These are phyloP conservation scores for Saccharomyces hybrid DNA, from an alignment of 1,139 yeast genomes.

Conservation along the genomic window DNA sequence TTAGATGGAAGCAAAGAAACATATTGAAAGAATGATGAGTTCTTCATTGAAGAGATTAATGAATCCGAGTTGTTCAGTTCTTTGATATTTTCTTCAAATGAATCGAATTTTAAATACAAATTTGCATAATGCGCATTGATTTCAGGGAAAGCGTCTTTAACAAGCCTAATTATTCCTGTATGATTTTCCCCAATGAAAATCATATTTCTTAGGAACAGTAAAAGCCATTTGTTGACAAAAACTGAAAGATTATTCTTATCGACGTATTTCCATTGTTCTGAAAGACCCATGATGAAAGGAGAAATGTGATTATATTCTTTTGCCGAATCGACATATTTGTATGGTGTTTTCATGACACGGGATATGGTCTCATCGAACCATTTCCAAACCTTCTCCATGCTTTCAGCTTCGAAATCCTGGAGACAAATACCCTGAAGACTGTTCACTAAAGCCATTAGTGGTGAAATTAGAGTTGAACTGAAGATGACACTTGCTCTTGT, in stretches of 20 bases:
- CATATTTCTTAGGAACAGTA: constrained; percentile 39
- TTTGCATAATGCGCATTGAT: constrained; percentile 12
- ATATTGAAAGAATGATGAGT: constrained; percentile 28
- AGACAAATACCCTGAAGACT: constrained; percentile 31
- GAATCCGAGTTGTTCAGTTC: constrained; percentile 9
- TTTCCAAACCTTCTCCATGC: constrained; percentile 41
- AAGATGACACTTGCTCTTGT: constrained; percentile 44
- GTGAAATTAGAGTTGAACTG: constrained; percentile 40
- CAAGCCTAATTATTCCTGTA: constrained; percentile 30
- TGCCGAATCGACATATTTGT: constrained; percentile 69
- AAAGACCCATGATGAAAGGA: constrained; percentile 56
- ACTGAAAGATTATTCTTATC: constrained; percentile 29
- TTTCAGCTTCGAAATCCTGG: constrained; percentile 10
- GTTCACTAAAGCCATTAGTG: constrained; percentile 38
- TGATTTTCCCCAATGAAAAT: constrained; percentile 49
- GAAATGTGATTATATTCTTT: constrained; percentile 43
- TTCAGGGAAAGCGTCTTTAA: constrained; percentile 24
- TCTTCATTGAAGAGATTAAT: constrained; percentile 9
- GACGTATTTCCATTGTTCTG: constrained; percentile 70
- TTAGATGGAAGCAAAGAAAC: constrained; percentile 22
- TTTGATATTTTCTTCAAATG: constrained; percentile 14
- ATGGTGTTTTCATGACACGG: constrained; percentile 66
- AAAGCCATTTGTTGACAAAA: constrained; percentile 45
- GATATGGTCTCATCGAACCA: constrained; percentile 68
- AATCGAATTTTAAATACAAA: constrained; percentile 16